Evolutionary conservation across 2,329 filamentous ascomycete species (phyloP).

Genomic region (Xylariomycetidae sp.): DNA sequence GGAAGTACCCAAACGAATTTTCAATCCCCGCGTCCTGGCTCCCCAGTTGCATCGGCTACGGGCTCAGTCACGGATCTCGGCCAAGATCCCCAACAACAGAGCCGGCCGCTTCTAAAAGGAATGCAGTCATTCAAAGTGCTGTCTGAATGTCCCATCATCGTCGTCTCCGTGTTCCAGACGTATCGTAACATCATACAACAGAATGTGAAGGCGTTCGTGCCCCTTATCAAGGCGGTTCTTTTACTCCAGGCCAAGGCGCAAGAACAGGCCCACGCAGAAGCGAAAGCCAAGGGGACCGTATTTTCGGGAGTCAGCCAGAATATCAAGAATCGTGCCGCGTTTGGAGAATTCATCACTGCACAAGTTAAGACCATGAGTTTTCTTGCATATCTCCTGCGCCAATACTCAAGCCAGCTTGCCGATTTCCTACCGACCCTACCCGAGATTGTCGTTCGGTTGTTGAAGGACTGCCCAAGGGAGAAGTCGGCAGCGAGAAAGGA

Average conservation of each 20-base stretch:
- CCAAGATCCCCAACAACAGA: constrained; percentile 75
- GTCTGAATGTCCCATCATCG: constrained; percentile 96
- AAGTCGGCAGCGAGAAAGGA: constrained; percentile 94
- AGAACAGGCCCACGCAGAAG: constrained; percentile 84
- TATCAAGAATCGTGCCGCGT: constrained; percentile 89
- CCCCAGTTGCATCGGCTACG: constrained; percentile 75
- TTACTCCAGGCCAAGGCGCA: constrained; percentile 88
- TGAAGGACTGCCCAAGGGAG: constrained; percentile 92
- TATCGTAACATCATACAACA: constrained; percentile 73
- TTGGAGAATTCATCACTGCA: constrained; percentile 95
- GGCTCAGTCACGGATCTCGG: constrained; percentile 81
- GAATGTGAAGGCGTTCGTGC: constrained; percentile 90
- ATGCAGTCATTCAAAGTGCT: constrained; percentile 99
- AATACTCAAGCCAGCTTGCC: constrained; percentile 79
- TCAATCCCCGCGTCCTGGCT: constrained; percentile 84
- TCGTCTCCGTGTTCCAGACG: constrained; percentile 95
- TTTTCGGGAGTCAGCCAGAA: constrained; percentile 91
- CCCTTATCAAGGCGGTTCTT: constrained; percentile 86
- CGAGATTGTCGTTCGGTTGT: constrained; percentile 80
- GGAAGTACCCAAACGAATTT: constrained; percentile 65
- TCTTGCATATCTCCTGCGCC: constrained; percentile 82
- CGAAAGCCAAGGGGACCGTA: constrained; percentile 70
- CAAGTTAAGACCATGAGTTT: constrained; percentile 99
- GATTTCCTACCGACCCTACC: constrained; percentile 86
- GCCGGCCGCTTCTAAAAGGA: constrained; percentile 75